Evolutionary conservation across 441 rosid species (phyloP).

Genomic region (Pelargonium exstipulatum): DNA sequence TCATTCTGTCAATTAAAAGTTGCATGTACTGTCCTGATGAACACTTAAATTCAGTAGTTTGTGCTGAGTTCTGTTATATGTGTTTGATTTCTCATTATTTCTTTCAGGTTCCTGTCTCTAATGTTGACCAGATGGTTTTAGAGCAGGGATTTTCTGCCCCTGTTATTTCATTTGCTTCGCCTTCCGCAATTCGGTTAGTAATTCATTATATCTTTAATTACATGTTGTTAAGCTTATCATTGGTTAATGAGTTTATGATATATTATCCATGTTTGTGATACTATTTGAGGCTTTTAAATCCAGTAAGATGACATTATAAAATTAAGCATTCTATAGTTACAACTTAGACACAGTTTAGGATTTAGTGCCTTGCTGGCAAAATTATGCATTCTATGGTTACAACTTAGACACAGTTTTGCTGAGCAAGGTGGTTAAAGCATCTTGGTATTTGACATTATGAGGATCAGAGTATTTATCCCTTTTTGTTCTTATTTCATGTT

Average conservation of each 20-base stretch:
- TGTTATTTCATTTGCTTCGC: slow-evolving; percentile 84
- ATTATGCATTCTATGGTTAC: background rate
- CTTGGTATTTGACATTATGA: background rate
- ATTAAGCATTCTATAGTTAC: background rate
- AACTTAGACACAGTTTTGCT: background rate
- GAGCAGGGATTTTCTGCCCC: slow-evolving; percentile 65
- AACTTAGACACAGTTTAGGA: background rate
- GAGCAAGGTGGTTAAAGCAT: slow-evolving; percentile 1
- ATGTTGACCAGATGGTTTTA: slow-evolving; percentile 53
- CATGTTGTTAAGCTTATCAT: background rate
- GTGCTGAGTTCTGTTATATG: too few species aligned
- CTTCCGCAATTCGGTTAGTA: slow-evolving; percentile 70
- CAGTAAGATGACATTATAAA: background rate
- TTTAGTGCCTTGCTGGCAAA: background rate
- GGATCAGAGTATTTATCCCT: background rate
- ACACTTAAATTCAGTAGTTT: too few species aligned
- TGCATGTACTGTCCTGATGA: too few species aligned
- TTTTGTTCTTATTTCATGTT: background rate
- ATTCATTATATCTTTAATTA: slow-evolving; percentile 9
- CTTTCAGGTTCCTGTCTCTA: slow-evolving; percentile 56
- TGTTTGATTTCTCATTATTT: too few species aligned
- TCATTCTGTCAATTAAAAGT: too few species aligned
- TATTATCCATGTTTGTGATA: background rate
- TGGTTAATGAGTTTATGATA: background rate
- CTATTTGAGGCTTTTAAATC: background rate